Evolutionary conservation across 305 asterid species (phyloP), one percentile per base, ranked within the genome.

Genomic region (Solanum hybrid): DNA sequence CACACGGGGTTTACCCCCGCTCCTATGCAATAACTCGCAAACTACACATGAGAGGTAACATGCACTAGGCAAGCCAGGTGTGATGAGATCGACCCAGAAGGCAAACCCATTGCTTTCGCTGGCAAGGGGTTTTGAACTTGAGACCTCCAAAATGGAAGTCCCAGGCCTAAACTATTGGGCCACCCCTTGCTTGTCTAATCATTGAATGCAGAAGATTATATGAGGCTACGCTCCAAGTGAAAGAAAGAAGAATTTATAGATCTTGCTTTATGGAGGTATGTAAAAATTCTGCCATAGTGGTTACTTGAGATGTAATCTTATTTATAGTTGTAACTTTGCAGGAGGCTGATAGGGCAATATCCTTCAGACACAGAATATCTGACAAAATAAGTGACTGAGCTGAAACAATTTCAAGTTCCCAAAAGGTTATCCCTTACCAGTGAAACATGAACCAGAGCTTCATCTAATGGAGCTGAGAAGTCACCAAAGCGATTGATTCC

Each of bases 401-500:
- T 80, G 86, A 26, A 38, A 80, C 12, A 38, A 38, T n/a, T 37
- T 27, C 26, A 82, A 11, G 38, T 45, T 82, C 87, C 87, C 73
- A 82, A 27, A 29, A 45, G 27, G 72, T 29, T 45, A 45, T 45
- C 36, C 9, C 42, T 85, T 96, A 96, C 99, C 95, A 97, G 93
- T 78, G 97, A 92, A 89, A 97, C 99, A 89, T 97, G 99, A n/a
- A 97, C 93, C 69, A 95, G 95, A 78, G 99, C 98, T 95, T 96
- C 99, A 88, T 96, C 99, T 35, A 96, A 98, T 45, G 98, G 98
- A 90, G 98, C 99, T 32, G 99, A 94, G 93, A 97, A 97, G 93
- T 97, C 97, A 88, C 99, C 99, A 69, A 96, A 97, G 81, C 98
- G 95, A 84, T 94, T 93, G 88, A 96, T 96, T 91, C 99, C 99